phyloP scores from a whole-genome alignment of 495 filamentous ascomycete species.

The Daldinia caldariorum region DNA sequence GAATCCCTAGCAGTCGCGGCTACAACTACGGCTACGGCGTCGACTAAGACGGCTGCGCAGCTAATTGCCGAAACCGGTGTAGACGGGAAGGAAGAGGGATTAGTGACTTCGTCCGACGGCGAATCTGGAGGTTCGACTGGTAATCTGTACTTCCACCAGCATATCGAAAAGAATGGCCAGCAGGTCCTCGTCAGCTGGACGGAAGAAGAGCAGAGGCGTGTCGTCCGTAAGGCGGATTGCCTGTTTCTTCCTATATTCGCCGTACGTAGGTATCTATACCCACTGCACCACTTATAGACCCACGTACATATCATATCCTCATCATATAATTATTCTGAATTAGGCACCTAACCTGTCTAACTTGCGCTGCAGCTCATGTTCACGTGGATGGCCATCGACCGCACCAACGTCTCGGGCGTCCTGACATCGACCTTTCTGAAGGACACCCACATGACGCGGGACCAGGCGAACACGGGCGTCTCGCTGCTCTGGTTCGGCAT shows the following conservation, averaged over 20 bases:
- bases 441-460: conserved; percentile 31
- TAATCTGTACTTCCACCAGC: conserved; percentile 19
- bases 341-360: not conserved
- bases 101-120: conserved; percentile 14
- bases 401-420: conserved; percentile 34
- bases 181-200: conserved; percentile 33
- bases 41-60: conserved; percentile 24
- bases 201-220: conserved; percentile 30
- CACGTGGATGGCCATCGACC: conserved; percentile 38
- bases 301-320: not conserved
- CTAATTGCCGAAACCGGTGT: conserved; percentile 10
- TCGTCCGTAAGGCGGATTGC: conserved; percentile 33
- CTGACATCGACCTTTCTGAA: conserved; percentile 28
- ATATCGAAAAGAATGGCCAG: conserved; percentile 26
- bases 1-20: conserved; percentile 30
- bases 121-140: conserved; percentile 16
- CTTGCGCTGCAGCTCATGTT: conserved; percentile 23
- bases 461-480: conserved; percentile 31
- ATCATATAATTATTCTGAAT: not conserved
- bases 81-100: conserved; percentile 10
- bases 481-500: conserved; percentile 35
- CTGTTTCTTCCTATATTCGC: conserved; percentile 35
- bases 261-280: conserved; percentile 22
- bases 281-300: not conserved
- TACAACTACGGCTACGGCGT: not conserved